A percentile compares a stretch with the other conserved stretches of the same genome.
Evolutionary conservation across 225 moss, liverwort and hornwort genomes (phyloP).

Genomic region (Bryoerythrophyllum caledonicum): DNA sequence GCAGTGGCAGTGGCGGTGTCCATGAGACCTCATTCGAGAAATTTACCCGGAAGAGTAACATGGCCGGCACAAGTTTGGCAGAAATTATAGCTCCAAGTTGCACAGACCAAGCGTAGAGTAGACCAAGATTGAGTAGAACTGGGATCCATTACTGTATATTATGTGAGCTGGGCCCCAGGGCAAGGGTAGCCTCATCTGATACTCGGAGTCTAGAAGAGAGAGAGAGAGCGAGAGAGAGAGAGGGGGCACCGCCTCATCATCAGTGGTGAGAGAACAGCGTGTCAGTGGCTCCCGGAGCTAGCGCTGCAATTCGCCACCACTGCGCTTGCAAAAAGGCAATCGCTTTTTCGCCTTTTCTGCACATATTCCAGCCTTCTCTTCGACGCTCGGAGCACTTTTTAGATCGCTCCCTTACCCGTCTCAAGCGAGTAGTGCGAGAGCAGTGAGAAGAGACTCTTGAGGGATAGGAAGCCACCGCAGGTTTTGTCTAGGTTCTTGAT

Average conservation of each 20-base stretch:
- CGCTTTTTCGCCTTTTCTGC: constrained; percentile 23
- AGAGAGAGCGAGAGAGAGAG: not conserved
- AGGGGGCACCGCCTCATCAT: not conserved
- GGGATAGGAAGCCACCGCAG: no score
- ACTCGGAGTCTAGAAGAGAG: not conserved
- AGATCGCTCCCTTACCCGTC: not conserved
- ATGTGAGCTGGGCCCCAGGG: no score
- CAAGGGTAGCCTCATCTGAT: not conserved
- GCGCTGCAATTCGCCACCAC: not conserved
- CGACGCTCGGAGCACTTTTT: not conserved
- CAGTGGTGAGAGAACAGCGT: not conserved
- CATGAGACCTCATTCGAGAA: no score
- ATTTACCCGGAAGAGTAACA: no score
- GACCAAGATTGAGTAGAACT: no score
- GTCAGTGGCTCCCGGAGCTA: not conserved
- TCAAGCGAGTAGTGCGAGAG: no score
- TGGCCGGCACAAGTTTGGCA: no score
- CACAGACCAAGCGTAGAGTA: no score
- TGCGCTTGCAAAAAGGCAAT: not conserved
- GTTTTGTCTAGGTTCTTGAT: not conserved
- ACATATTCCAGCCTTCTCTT: constrained; percentile 2
- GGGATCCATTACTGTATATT: no score
- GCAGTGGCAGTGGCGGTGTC: no score
- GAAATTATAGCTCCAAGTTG: no score
- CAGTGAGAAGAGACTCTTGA: no score